Evolutionary conservation across 352 stramenopile species (phyloP).

Genomic region (Globisporangium mamillatum): DNA sequence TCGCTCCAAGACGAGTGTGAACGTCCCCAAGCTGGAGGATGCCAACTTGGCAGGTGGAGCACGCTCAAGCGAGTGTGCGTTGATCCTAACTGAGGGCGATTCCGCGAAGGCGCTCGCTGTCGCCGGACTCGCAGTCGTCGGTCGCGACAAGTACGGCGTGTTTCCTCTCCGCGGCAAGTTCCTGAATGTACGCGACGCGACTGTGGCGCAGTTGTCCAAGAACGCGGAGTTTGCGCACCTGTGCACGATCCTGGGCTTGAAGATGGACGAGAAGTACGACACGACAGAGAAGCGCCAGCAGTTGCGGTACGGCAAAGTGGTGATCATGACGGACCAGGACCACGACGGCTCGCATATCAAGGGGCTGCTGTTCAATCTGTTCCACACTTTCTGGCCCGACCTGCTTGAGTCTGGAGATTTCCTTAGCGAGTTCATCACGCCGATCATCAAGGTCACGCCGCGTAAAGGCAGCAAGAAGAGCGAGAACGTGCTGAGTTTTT

Average conservation of each 20-base stretch:
- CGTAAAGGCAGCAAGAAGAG: constrained; percentile 49
- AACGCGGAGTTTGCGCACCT: constrained; percentile 96
- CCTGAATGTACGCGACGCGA: constrained; percentile 89
- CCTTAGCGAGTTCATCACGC: constrained; percentile 99
- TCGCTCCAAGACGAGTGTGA: constrained; percentile 69
- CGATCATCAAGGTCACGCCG: constrained; percentile 96
- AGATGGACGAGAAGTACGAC: constrained; percentile 95
- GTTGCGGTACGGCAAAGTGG: constrained; percentile 98
- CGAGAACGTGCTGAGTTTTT: constrained; percentile 89
- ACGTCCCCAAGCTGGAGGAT: constrained; percentile 99
- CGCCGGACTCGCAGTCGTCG: constrained; percentile 97
- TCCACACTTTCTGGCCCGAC: constrained; percentile 98
- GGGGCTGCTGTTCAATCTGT: constrained; percentile 98
- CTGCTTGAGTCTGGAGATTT: constrained; percentile 95
- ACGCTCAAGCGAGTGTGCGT: constrained; percentile 89
- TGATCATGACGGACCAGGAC: constrained; percentile 99
- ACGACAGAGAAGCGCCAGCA: constrained; percentile 85
- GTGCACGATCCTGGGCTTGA: constrained; percentile 97
- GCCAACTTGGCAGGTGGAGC: constrained; percentile 95
- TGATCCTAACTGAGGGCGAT: constrained; percentile 99
- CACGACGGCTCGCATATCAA: constrained; percentile 99
- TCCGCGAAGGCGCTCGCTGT: constrained; percentile 99
- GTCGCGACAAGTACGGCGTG: constrained; percentile 97
- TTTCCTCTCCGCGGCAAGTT: constrained; percentile 98
- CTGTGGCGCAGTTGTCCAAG: constrained; percentile 83